Base-by-base conservation (phyloP, 306 rosid species). In the Senna siamea region DNA sequence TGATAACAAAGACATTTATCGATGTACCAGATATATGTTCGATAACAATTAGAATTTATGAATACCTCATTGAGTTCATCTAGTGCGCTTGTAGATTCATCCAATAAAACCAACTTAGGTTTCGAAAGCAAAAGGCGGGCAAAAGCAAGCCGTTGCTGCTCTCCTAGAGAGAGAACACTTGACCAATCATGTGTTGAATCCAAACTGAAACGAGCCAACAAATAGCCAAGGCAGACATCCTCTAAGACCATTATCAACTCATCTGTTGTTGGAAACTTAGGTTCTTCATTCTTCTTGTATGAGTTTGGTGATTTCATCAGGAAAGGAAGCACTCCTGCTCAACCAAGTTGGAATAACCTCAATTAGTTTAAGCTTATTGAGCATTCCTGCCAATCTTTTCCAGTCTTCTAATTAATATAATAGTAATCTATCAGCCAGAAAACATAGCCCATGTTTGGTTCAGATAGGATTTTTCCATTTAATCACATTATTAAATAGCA, bases 71-170 rank as follows among this genome's bases (percentile, higher is more conserved):
- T 94, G 63, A 82, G 85, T 80, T 92, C 97, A 66, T 94, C 99
- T 72, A 94, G 88, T 60, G 99, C 99, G 43, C 96, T 92, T 38
- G 97, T 94, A 14, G 97, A 84, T 79, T 94, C 99, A 84, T 94
- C 99, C 84, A 94, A 68, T 11, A 94, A 89, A 74, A 86, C 91
- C 78, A 94, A 74, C 69, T 80, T 76, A 53, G 97, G 97, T 75
- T 83, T 92, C 0, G 91, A 81, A 74, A 94, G 97, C 78, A 94
- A 81, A 44, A 94, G 82, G 18, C 99, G 96, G 28, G 97, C 99
- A 80, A 92, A 88, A 6, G 99, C 97, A 43, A 94, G 91, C 70
- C 99, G 97, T 47, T 94, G 99, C 78, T 94, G 99, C 84, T 94
- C 99, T 51, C 99, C 99, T 4, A 94, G 85, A 55, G 99, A 94